These are phyloP conservation scores for Auriscalpium vulgare DNA, from an alignment of 768 basidiomycete genomes.

Conservation along the genomic window DNA sequence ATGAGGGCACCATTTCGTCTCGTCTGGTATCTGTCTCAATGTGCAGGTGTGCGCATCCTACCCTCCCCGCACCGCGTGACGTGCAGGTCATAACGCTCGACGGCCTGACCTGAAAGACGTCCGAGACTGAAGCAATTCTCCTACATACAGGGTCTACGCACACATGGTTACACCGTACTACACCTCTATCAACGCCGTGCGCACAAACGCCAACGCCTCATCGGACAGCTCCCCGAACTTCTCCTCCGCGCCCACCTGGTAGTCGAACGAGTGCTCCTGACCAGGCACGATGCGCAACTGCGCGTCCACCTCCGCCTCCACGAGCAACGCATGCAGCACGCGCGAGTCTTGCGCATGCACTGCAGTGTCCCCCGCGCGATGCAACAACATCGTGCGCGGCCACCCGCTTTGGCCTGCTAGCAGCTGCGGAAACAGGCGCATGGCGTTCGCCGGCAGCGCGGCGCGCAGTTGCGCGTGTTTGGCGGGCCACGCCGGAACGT, in stretches of 20 bases:
- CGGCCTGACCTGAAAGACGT: too few relatives aligned
- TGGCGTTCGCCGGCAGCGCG: slow-evolving; percentile 25
- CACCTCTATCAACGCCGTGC: too few relatives aligned
- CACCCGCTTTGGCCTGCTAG: slow-evolving; percentile 24
- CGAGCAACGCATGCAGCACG: slow-evolving; percentile 27
- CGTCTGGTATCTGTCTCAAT: too few relatives aligned
- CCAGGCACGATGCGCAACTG: slow-evolving; percentile 32
- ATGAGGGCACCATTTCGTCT: too few relatives aligned
- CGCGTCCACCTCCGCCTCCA: slow-evolving; percentile 27
- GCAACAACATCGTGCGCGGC: slow-evolving; percentile 40
- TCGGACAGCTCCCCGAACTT: slow-evolving; percentile 30
- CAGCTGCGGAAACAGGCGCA: slow-evolving; percentile 41
- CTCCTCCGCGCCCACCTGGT: slow-evolving; percentile 35
- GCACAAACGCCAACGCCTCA: slow-evolving; percentile 20
- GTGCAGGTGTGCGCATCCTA: too few relatives aligned
- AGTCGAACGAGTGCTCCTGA: slow-evolving; percentile 52
- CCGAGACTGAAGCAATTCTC: too few relatives aligned
- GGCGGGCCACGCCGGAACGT: too few relatives aligned
- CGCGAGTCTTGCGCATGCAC: slow-evolving; percentile 36
- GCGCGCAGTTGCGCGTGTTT: neutral
- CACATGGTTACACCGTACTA: too few relatives aligned
- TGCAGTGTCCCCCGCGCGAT: slow-evolving; percentile 41
- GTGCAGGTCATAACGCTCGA: too few relatives aligned
- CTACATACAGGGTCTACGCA: too few relatives aligned
- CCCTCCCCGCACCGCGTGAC: too few relatives aligned